Conservation (phyloP, 768 basidiomycete species). For the Kwoniella bestiolae region DNA sequence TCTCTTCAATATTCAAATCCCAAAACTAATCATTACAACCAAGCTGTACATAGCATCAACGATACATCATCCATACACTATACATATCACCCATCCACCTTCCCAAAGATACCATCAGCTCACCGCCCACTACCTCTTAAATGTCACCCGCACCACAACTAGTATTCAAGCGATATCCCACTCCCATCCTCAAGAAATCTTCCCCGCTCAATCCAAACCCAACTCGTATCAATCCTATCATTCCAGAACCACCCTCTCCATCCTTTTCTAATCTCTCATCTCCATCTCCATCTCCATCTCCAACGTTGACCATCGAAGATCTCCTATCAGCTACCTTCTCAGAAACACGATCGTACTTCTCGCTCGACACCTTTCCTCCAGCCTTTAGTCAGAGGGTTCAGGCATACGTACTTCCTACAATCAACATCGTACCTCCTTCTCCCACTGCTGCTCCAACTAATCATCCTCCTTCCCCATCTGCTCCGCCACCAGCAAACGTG, state of each 20-base stretch:
- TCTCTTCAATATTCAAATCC: no score
- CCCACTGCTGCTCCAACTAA: not conserved
- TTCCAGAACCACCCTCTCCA: no score
- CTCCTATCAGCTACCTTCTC: not conserved
- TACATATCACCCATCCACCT: not conserved
- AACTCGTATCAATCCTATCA: no score
- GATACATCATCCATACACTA: no score
- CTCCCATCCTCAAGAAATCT: not conserved
- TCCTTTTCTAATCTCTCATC: no score
- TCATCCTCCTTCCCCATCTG: not conserved
- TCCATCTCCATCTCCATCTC: not conserved
- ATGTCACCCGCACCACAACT: not conserved
- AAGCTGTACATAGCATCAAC: no score
- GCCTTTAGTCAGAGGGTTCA: not conserved
- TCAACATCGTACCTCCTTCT: not conserved
- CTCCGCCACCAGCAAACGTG: not conserved
- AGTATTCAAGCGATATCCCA: not conserved
- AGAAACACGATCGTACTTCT: not conserved
- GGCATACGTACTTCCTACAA: not conserved
- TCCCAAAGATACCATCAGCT: not conserved
- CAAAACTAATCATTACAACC: no score
- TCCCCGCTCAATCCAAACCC: not conserved
- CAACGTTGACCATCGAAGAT: not conserved
- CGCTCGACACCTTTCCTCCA: not conserved
- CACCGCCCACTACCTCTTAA: no score